A percentile compares a stretch with the other conserved stretches of the same genome.
Conservation (phyloP, 1,139 yeast species). For the Meyerozyma guilliermondii region DNA sequence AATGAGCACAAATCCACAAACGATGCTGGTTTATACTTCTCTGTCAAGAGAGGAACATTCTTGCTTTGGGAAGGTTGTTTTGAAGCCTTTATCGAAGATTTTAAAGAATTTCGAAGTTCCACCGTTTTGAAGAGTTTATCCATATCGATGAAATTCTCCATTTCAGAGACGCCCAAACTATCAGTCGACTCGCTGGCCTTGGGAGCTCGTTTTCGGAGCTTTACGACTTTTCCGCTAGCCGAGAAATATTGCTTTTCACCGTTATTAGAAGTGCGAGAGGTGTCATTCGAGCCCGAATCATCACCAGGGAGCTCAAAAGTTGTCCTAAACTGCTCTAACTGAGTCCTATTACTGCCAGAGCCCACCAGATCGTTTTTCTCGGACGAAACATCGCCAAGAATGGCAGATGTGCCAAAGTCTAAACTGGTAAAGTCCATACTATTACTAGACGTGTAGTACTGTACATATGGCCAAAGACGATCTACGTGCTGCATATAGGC, state of each 20-base stretch:
- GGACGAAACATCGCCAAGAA: neutral
- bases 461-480: neutral
- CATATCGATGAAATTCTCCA: slow-evolving; percentile 21
- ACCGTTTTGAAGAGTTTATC: slow-evolving; percentile 27
- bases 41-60: slow-evolving; percentile 53
- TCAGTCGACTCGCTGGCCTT: neutral
- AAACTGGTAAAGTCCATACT: neutral
- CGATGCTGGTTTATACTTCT: slow-evolving; percentile 73
- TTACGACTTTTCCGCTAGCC: neutral
- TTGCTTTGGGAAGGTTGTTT: slow-evolving; percentile 1
- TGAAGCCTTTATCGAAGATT: slow-evolving; percentile 5
- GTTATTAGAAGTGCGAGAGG: neutral
- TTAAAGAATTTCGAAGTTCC: slow-evolving; percentile 18
- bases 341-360: neutral
- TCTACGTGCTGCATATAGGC: neutral
- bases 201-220: neutral
- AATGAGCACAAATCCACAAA: slow-evolving; percentile 59
- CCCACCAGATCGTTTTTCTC: neutral
- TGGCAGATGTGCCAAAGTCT: neutral
- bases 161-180: slow-evolving; percentile 3
- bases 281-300: neutral
- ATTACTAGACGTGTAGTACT: neutral
- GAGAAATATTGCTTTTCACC: neutral
- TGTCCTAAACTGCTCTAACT: neutral
- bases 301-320: neutral